Evolutionary conservation across 768 basidiomycete genomes (phyloP).

Genomic region (Boletus sensibilis): DNA sequence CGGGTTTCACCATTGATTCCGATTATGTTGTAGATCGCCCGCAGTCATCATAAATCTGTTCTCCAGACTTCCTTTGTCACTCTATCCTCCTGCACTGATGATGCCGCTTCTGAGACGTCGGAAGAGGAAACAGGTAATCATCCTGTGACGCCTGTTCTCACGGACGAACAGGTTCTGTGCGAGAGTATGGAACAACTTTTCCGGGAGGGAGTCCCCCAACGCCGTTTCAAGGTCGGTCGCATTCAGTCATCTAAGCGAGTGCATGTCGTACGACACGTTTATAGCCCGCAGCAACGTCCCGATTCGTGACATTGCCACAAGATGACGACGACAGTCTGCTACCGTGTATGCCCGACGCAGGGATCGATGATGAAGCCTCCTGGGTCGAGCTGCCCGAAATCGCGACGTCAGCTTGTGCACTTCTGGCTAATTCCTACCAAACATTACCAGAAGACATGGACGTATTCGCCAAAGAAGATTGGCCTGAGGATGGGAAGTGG

Average conservation of each 20-base stretch:
- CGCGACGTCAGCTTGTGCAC: conserved; percentile 1
- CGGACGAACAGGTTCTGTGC: conserved; percentile 39
- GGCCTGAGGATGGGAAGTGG: conserved; percentile 18
- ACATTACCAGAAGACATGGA: conserved; percentile 17
- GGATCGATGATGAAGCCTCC: background rate
- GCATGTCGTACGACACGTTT: conserved; percentile 4
- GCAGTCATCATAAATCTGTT: conserved; percentile 24
- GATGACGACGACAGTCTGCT: conserved; percentile 28
- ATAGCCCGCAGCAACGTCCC: conserved; percentile 18
- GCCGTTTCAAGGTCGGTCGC: conserved; percentile 47
- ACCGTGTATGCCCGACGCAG: conserved; percentile 4
- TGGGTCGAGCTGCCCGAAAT: conserved; percentile 21
- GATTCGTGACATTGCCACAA: conserved; percentile 6
- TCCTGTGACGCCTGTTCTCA: conserved; percentile 16
- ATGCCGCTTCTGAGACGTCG: conserved; percentile 1
- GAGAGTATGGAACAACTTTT: conserved; percentile 46
- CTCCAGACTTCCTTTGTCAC: conserved; percentile 30
- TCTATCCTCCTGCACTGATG: conserved; percentile 22
- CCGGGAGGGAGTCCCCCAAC: conserved; percentile 39
- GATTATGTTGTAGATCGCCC: conserved; percentile 22
- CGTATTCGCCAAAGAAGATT: conserved; percentile 14
- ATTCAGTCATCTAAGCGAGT: conserved; percentile 1
- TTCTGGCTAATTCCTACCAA: background rate
- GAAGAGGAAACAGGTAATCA: conserved; percentile 15
- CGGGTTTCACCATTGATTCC: conserved; percentile 8